A percentile compares a stretch with the other conserved stretches of the same genome.
Conservation (phyloP, 2,329 filamentous ascomycete genomes). For the Aspergillus bombycis region DNA sequence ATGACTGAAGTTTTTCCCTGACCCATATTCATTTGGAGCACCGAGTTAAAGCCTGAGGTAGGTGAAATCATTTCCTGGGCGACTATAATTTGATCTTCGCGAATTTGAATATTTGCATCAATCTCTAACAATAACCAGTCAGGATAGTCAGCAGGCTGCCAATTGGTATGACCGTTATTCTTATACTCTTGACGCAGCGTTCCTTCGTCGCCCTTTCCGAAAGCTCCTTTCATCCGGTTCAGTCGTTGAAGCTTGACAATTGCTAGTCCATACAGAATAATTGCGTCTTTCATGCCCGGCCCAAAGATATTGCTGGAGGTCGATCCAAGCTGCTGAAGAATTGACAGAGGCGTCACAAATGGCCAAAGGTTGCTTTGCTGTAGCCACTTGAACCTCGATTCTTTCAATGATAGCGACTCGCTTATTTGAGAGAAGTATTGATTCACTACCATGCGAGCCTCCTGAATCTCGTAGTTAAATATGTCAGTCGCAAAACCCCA, state of each 20-base stretch:
- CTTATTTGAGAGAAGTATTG: conserved; percentile 18
- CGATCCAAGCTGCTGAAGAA: conserved; percentile 50
- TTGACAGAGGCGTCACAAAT: conserved; percentile 39
- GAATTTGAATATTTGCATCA: conserved; percentile 65
- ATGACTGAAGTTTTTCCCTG: conserved; percentile 73
- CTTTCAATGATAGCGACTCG: conserved; percentile 23
- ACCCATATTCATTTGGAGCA: conserved; percentile 70
- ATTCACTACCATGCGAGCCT: conserved; percentile 23
- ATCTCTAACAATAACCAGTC: conserved; percentile 72
- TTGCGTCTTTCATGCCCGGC: conserved; percentile 35
- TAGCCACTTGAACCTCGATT: conserved; percentile 45
- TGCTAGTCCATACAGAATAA: conserved; percentile 46
- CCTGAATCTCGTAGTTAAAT: conserved; percentile 22
- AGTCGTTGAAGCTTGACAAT: conserved; percentile 49
- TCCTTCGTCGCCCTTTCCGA: conserved; percentile 30
- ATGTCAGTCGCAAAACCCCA: not conserved
- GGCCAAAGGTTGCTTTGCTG: conserved; percentile 47
- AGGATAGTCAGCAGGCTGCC: conserved; percentile 56
- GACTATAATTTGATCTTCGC: conserved; percentile 64
- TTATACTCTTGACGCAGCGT: conserved; percentile 47
- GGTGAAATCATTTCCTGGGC: conserved; percentile 64
- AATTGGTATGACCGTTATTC: conserved; percentile 59
- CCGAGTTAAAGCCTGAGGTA: conserved; percentile 56
- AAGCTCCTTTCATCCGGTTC: conserved; percentile 46
- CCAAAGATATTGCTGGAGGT: conserved; percentile 34